Conservation (phyloP, 2,329 filamentous ascomycete genomes). For the Aspergillus tanneri region DNA sequence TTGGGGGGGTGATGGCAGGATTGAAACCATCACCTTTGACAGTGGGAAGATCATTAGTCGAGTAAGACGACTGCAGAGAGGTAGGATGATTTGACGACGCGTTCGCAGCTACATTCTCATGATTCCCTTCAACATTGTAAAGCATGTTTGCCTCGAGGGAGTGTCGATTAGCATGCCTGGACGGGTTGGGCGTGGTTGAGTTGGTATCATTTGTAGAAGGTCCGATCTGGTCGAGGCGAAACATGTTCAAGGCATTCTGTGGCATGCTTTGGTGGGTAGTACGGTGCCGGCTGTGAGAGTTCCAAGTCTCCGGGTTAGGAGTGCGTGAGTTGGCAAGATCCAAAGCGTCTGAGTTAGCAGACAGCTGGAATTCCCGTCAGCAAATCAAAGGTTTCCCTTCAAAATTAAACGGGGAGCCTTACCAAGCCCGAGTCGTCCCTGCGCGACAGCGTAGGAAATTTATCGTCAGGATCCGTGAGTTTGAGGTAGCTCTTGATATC, state of each 20-base stretch:
- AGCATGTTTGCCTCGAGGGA: conserved; percentile 46
- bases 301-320: conserved; percentile 65
- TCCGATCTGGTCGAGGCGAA: conserved; percentile 39
- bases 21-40: conserved; percentile 66
- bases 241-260: conserved; percentile 51
- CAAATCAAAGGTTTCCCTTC: conserved; percentile 21
- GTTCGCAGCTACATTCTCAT: conserved; percentile 27
- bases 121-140: conserved; percentile 31
- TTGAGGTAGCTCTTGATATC: conserved; percentile 69
- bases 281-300: conserved; percentile 66
- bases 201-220: conserved; percentile 32
- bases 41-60: conserved; percentile 83
- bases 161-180: conserved; percentile 44
- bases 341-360: conserved; percentile 75
- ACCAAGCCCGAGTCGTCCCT: conserved; percentile 57
- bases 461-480: conserved; percentile 73
- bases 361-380: conserved; percentile 61
- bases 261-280: conserved; percentile 61
- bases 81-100: conserved; percentile 41
- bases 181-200: conserved; percentile 29
- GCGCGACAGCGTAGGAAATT: conserved; percentile 68
- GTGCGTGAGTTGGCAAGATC: conserved; percentile 73
- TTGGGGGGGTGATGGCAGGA: conserved; percentile 46
- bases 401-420: conserved; percentile 31
- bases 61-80: conserved; percentile 77